Evolutionary conservation across 2,329 filamentous ascomycete species (phyloP), one percentile per base, ranked within the genome.

Genomic region (Diaporthe velutina): DNA sequence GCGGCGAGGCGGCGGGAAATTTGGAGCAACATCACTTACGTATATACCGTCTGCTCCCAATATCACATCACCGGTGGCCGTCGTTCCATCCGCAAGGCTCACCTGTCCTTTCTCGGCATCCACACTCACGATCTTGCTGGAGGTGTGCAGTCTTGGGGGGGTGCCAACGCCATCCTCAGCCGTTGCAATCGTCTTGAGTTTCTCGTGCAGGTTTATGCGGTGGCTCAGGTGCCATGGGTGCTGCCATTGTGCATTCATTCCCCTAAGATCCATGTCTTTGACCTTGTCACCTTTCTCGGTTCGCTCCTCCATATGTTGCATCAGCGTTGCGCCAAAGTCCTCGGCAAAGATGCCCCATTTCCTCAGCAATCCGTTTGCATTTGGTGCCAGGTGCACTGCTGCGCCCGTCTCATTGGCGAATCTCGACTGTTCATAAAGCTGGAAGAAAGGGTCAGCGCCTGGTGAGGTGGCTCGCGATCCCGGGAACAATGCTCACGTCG

Each of bases 381-480:
- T 93, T 0, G 92, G 90, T 0, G 89, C 87, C 6, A 93, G 80
- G 78, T 93, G 90, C n/a, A 93, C 86, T 0, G 91, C 91, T 4
- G 91, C 90, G 0, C 91, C 91, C 1, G 86, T 82, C 80, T 92
- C 90, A 68, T 84, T 87, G 22, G 87, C 86, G 45, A 92, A 87
- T 2, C 83, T 83, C 0, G 90, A 91, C 78, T 90, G 87, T 77
- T 92, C 90, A 67, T 86, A 88, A 0, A 91, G 75, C 87, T 90
- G 72, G 58, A 15, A 15, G 52, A 48, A 22, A 45, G 6, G 15
- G 64, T 67, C 64, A 67, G 33, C 52, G 6, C 13, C 45, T 22
- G 1, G 3, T 33, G 9, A 10, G 45, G 28, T 10, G 6, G 33
- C 4, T 19, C 13, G 13, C 5, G 33, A 25, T 9, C 22, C 22